Conservation (phyloP, 2,329 filamentous ascomycete genomes). For the Xylariales sp. region DNA sequence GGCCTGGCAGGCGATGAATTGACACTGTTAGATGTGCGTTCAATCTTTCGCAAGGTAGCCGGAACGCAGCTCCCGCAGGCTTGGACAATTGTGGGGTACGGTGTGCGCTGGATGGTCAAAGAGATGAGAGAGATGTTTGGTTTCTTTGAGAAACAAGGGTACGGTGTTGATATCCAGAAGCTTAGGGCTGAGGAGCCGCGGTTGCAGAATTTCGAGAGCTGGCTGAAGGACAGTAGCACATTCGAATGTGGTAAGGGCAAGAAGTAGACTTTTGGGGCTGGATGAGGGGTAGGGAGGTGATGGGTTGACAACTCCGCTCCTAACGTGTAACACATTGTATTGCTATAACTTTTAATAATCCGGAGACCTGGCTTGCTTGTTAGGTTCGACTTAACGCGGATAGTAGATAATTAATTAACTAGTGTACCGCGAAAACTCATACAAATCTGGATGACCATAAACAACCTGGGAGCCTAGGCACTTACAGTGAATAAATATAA, state of each 20-base stretch:
- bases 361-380: not conserved
- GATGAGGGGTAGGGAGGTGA: not conserved
- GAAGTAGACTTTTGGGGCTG: not conserved
- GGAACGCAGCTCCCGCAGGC: constrained; percentile 50
- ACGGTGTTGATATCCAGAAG: constrained; percentile 53
- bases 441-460: no score
- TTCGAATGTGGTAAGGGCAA: constrained; percentile 39
- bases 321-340: not conserved
- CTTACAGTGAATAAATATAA: not conserved
- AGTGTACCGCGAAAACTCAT: no score
- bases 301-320: not conserved
- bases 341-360: not conserved
- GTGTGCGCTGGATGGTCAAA: constrained; percentile 45
- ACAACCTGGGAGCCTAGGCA: no score
- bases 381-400: not conserved
- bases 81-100: constrained; percentile 48
- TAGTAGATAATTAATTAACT: not conserved
- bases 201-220: constrained; percentile 53
- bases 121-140: constrained; percentile 53
- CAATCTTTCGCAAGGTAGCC: constrained; percentile 45
- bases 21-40: constrained; percentile 49
- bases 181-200: constrained; percentile 47
- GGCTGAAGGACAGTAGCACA: constrained; percentile 53
- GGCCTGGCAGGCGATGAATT: constrained; percentile 52
- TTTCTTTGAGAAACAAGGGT: constrained; percentile 55